Conservation (phyloP, 1,284 basidiomycete genomes). For the Moesziomyces sp. region DNA sequence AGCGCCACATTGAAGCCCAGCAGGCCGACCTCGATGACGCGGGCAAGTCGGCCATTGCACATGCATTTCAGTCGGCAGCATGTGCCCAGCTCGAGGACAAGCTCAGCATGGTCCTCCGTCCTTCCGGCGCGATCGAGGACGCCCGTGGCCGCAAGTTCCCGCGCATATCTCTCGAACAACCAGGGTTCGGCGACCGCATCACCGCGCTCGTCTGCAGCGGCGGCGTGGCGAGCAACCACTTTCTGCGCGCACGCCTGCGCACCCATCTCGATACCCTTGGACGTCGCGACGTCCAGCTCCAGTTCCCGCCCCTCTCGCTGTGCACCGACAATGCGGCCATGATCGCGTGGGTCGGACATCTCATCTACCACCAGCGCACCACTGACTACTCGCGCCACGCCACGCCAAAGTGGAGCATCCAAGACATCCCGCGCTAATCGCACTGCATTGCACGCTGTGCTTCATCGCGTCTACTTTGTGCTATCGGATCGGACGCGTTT, state of each 20-base stretch:
- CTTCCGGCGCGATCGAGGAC: slow-evolving; percentile 5
- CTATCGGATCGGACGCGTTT: slow-evolving; percentile 23
- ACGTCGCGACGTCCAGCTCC: slow-evolving; percentile 38
- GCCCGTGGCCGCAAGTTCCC: slow-evolving; percentile 11
- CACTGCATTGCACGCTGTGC: slow-evolving; percentile 2
- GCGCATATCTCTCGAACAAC: slow-evolving; percentile 13
- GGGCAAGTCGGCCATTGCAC: slow-evolving; percentile 26
- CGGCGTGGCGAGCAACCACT: slow-evolving; percentile 62
- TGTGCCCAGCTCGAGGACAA: slow-evolving; percentile 62
- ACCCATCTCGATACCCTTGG: slow-evolving; percentile 31
- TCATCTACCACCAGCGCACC: slow-evolving; percentile 48
- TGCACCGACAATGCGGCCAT: slow-evolving; percentile 67
- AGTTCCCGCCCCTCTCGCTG: slow-evolving; percentile 61
- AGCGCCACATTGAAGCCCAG: slow-evolving; percentile 27
- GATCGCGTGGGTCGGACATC: slow-evolving; percentile 63
- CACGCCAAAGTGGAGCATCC: slow-evolving; percentile 60
- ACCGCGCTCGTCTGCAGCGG: slow-evolving; percentile 60
- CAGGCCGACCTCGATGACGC: slow-evolving; percentile 4
- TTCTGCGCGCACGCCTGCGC: slow-evolving; percentile 45
- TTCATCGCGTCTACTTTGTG: slow-evolving; percentile 3
- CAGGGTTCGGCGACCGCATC: slow-evolving; percentile 19
- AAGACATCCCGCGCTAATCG: slow-evolving; percentile 41
- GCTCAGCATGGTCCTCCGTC: slow-evolving; percentile 40
- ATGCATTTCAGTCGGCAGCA: slow-evolving; percentile 58
- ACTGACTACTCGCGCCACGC: slow-evolving; percentile 46